Base-by-base conservation (phyloP, 1,284 basidiomycete genomes). In the Rhodotorula sp. region DNA sequence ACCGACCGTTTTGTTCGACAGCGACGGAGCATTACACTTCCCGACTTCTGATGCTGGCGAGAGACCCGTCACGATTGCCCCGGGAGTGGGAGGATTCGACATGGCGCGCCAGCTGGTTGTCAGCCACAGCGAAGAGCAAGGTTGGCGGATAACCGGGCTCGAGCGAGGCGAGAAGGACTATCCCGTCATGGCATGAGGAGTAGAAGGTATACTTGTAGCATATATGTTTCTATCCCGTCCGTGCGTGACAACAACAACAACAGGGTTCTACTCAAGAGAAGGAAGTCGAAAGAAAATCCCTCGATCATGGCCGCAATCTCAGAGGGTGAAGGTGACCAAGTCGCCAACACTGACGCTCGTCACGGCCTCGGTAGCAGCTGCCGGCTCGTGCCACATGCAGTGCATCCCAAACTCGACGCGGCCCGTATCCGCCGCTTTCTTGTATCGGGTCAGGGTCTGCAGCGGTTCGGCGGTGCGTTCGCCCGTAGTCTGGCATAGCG, bases 351-450 rank as follows among this genome's bases (percentile, higher is more conserved):
- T 24, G 48, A 49, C 14, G 18, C 24, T 24, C 48, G 48, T 14
- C 48, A 24, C 20, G 2, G 48, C 1, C 18, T 49, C 48, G 20
- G 20, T 1, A 42, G 37, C 37, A 42, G 37, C 37, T 1, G 37
- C 37, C 37, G 37, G 8, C 37, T 60, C 49, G n/a, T 53, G 62
- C 62, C 62, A 62, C 26, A 62, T 54, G 51, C 53, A 55, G 51
- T 72, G 70, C 20, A 60, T 46, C 10, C 70, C 71, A 22, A 72
- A 72, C 60, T 72, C 67, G 62, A 72, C 64, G 30, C 71, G 51
- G 1, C 71, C 71, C 26, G 30, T 66, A 10, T 14, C 24, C 6
- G 62, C 14, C 18, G 49, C 58, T 18, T 66, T 73, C 55, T 64
- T 64, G 48, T 51, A 46, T 49, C 42, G 62, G 42, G 71, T 64